These are phyloP conservation scores for Aeschynomene evenia DNA, from an alignment of 306 rosid genomes.

Conservation along the genomic window DNA sequence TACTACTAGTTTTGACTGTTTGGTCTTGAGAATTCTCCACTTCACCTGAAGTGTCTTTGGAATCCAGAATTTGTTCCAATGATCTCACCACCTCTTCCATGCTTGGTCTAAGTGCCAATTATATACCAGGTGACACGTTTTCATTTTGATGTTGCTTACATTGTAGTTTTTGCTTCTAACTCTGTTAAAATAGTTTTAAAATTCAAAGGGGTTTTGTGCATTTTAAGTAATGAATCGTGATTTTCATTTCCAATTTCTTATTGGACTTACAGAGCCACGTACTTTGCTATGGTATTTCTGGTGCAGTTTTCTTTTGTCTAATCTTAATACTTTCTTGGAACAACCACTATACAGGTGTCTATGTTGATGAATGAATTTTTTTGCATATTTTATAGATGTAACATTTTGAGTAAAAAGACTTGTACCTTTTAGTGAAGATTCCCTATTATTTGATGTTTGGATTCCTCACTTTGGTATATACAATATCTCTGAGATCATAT, in stretches of 20 bases:
- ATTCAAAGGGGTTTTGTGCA: background rate
- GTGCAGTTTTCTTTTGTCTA: conserved; percentile 82
- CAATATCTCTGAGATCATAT: background rate
- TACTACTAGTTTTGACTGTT: no score
- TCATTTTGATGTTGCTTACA: no score
- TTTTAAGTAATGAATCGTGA: conserved; percentile 17
- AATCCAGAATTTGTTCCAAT: no score
- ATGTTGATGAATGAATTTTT: no score
- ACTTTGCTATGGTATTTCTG: conserved; percentile 90
- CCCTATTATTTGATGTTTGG: background rate
- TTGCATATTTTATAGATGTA: background rate
- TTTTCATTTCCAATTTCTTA: conserved; percentile 28
- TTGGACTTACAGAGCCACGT: conserved; percentile 69
- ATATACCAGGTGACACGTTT: conserved; percentile 87
- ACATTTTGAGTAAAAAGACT: no score
- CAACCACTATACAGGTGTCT: conserved; percentile 84
- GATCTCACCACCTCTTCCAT: no score
- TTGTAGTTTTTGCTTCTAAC: no score
- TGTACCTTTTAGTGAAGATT: no score
- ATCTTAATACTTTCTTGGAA: conserved; percentile 74
- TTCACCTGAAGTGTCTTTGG: no score
- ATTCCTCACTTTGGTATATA: conserved; percentile 7
- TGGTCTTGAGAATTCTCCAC: no score
- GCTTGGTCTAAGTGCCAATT: conserved; percentile 79
- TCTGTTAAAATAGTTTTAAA: background rate